Evolutionary conservation across 2,329 filamentous ascomycete genomes (phyloP).

Genomic region (Ceratocystis lukuohia): DNA sequence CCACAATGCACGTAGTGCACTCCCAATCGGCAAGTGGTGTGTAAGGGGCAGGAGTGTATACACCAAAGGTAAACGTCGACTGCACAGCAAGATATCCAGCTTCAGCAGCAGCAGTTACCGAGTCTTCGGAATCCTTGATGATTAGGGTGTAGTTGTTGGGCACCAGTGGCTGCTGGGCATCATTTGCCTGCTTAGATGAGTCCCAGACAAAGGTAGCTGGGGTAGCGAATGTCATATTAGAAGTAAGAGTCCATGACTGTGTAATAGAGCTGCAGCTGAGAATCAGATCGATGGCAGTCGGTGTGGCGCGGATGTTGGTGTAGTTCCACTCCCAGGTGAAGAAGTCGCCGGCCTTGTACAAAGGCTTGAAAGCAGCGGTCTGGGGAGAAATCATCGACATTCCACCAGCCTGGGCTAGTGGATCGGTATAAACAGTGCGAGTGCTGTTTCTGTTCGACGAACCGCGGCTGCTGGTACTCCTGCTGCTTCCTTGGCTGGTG

Average conservation of each 20-base stretch:
- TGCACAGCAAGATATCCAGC: constrained; percentile 43
- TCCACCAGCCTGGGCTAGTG: constrained; percentile 28
- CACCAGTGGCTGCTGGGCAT: constrained; percentile 35
- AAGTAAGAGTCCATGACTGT: constrained; percentile 46
- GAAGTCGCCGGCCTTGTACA: constrained; percentile 48
- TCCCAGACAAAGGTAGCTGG: constrained; percentile 45
- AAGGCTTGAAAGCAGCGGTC: constrained; percentile 31
- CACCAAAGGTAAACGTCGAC: constrained; percentile 40
- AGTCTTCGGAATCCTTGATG: constrained; percentile 44
- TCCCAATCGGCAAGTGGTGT: constrained; percentile 38
- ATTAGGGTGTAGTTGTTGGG: constrained; percentile 47
- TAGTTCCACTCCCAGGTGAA: constrained; percentile 54
- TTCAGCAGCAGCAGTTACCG: constrained; percentile 36
- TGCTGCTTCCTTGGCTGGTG: constrained; percentile 23
- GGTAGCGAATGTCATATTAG: constrained; percentile 47
- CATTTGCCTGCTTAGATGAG: constrained; percentile 36
- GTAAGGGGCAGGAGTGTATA: constrained; percentile 43
- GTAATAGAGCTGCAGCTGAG: constrained; percentile 40
- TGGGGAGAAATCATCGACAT: constrained; percentile 42
- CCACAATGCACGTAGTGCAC: constrained; percentile 46
- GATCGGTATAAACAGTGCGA: constrained; percentile 32
- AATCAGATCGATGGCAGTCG: constrained; percentile 47
- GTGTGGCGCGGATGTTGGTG: constrained; percentile 44
- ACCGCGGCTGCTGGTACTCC: constrained; percentile 21
- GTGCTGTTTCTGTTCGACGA: constrained; percentile 21